Conservation (phyloP, 495 filamentous ascomycete genomes). For the Articulospora tetracladia region DNA sequence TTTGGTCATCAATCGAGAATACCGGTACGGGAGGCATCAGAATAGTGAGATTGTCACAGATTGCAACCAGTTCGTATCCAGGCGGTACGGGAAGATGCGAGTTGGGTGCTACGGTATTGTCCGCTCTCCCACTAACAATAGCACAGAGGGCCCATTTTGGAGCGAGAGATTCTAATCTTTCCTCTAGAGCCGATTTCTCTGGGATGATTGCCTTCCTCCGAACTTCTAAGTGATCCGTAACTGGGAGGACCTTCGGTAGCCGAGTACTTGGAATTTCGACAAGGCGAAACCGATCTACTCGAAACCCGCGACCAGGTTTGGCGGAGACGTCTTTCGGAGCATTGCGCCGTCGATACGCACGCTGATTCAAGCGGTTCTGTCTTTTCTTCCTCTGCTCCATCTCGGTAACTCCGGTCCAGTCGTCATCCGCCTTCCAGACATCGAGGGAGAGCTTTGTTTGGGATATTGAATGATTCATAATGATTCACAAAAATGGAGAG, state of each 20-base stretch:
- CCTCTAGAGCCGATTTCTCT: no score
- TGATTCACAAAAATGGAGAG: neutral
- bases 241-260: neutral
- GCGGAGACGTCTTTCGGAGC: neutral
- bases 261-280: neutral
- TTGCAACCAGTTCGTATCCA: no score
- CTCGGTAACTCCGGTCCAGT: neutral
- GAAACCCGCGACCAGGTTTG: neutral
- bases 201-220: neutral
- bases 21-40: no score
- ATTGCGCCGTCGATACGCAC: constrained; percentile 1
- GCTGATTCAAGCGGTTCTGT: constrained; percentile 17
- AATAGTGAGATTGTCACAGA: no score
- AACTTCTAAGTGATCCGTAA: neutral
- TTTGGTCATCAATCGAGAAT: neutral
- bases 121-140: no score
- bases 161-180: no score
- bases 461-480: neutral
- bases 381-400: constrained; percentile 5
- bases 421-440: neutral
- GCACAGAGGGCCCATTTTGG: no score
- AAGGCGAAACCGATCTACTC: neutral
- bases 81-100: no score
- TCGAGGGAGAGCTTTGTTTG: neutral
- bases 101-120: no score